phyloP scores from a whole-genome alignment of 352 stramenopile species.

The Phytophthora sansomeana region DNA sequence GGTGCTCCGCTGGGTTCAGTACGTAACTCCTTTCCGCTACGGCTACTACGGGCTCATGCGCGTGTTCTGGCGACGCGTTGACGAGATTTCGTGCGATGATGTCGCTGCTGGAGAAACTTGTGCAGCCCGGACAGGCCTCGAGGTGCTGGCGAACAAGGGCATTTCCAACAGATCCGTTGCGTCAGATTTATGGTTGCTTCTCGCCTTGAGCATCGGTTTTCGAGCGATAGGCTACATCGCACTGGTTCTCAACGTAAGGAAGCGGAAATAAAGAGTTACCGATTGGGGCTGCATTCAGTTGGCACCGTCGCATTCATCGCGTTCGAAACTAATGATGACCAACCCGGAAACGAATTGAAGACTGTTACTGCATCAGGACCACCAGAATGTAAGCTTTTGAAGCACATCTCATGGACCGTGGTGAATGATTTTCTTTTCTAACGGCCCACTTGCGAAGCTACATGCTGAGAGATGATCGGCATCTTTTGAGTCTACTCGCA shows the following conservation, averaged over 20 bases:
- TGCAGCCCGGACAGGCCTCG: conserved; percentile 32
- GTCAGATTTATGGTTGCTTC: conserved; percentile 32
- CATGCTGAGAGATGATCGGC: too few species aligned
- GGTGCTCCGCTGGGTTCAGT: conserved; percentile 56
- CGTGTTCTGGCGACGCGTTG: conserved; percentile 50
- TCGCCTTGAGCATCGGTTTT: conserved; percentile 42
- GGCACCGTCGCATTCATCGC: background rate
- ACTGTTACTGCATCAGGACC: background rate
- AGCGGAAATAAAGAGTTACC: conserved; percentile 21
- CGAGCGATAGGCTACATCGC: conserved; percentile 39
- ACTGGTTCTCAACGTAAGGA: conserved; percentile 34
- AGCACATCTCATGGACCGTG: background rate
- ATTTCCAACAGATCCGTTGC: conserved; percentile 38
- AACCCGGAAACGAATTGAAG: background rate
- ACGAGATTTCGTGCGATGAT: conserved; percentile 46
- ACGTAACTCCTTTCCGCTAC: conserved; percentile 63
- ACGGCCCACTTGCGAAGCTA: background rate
- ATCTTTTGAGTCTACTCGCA: background rate
- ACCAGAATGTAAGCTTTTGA: background rate
- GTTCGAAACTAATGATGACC: background rate
- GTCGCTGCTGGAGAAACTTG: conserved; percentile 23
- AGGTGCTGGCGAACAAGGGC: conserved; percentile 46
- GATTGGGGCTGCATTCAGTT: background rate
- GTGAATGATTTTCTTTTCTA: background rate
- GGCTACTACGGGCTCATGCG: conserved; percentile 60